Percentiles rank a stretch among this genome's conserved stretches.
These are phyloP conservation scores for Chrysanthemum lavandulifolium DNA, from an alignment of 129 eudicot species.

Conservation along the genomic window DNA sequence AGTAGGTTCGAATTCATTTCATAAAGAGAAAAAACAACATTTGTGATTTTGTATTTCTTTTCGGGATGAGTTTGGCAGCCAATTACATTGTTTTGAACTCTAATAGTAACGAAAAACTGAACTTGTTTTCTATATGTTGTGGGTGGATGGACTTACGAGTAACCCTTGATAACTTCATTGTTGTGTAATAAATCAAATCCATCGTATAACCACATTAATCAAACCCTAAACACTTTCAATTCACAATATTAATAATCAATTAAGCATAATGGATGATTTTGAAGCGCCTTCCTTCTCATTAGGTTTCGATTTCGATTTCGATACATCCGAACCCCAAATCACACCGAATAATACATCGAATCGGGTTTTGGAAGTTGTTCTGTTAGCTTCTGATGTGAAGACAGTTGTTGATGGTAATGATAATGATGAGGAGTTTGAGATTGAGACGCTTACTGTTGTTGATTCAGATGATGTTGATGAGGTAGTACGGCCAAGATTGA, in stretches of 20 bases:
- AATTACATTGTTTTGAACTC: no score
- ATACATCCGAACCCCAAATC: slow-evolving; percentile 46
- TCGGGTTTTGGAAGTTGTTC: slow-evolving; percentile 8
- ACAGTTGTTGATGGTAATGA: background rate
- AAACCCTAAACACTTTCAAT: slow-evolving; percentile 5
- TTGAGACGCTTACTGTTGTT: slow-evolving; percentile 27
- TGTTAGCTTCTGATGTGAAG: background rate
- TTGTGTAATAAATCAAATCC: no score
- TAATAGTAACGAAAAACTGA: no score
- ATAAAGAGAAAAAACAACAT: no score
- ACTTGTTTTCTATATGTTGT: no score
- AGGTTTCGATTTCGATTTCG: slow-evolving; percentile 85
- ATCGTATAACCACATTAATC: background rate
- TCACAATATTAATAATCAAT: background rate
- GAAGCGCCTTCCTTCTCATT: slow-evolving; percentile 80
- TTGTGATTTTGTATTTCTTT: no score
- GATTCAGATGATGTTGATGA: slow-evolving; percentile 31
- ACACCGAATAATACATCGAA: slow-evolving; percentile 6
- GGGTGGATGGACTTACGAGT: no score
- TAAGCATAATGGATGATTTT: slow-evolving; percentile 46
- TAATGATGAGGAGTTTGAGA: slow-evolving; percentile 46
- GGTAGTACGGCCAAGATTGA: slow-evolving; percentile 35
- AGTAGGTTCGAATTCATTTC: no score
- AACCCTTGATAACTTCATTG: no score
- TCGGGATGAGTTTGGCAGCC: no score